A percentile compares a stretch with the other conserved stretches of the same genome.
phyloP scores from a whole-genome alignment of 768 basidiomycete genomes.

The Tricholoma saponaceum region DNA sequence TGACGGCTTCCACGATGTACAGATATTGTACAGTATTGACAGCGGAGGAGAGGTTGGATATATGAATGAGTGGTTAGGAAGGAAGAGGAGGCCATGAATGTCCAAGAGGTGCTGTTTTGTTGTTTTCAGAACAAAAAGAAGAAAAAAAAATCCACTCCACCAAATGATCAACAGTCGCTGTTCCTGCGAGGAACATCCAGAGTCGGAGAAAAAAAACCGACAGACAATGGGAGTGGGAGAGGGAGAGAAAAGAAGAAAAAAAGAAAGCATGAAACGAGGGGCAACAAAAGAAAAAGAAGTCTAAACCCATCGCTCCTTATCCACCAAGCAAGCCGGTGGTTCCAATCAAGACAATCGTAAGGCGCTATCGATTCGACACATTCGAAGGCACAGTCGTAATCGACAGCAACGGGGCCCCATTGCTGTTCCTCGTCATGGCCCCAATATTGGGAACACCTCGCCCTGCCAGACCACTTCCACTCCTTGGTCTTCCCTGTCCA shows the following conservation, averaged over 20 bases:
- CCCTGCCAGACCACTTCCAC: slow-evolving; percentile 45
- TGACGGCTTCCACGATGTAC: neutral
- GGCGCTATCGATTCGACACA: slow-evolving; percentile 8
- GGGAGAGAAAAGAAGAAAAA: neutral
- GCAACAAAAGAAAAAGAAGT: neutral
- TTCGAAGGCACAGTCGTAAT: slow-evolving; percentile 28
- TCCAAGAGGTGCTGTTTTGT: slow-evolving; percentile 4
- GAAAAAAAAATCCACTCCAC: neutral
- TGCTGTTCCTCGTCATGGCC: slow-evolving; percentile 25
- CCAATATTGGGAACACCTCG: slow-evolving; percentile 37
- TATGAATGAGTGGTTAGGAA: neutral
- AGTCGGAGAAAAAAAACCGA: neutral
- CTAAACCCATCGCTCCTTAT: neutral
- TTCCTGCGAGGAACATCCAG: neutral
- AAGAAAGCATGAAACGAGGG: neutral
- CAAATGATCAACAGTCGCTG: neutral
- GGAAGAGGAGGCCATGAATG: neutral
- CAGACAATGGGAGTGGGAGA: neutral
- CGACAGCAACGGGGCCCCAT: slow-evolving; percentile 23
- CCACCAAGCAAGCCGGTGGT: neutral
- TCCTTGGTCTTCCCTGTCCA: slow-evolving; percentile 40
- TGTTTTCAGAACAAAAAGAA: neutral
- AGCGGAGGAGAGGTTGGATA: neutral
- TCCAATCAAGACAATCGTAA: neutral
- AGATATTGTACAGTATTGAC: neutral